A percentile compares a stretch with the other conserved stretches of the same genome.
These are phyloP conservation scores for Pterocarpus macrocarpus DNA, from an alignment of 306 rosid genomes.

Conservation along the genomic window DNA sequence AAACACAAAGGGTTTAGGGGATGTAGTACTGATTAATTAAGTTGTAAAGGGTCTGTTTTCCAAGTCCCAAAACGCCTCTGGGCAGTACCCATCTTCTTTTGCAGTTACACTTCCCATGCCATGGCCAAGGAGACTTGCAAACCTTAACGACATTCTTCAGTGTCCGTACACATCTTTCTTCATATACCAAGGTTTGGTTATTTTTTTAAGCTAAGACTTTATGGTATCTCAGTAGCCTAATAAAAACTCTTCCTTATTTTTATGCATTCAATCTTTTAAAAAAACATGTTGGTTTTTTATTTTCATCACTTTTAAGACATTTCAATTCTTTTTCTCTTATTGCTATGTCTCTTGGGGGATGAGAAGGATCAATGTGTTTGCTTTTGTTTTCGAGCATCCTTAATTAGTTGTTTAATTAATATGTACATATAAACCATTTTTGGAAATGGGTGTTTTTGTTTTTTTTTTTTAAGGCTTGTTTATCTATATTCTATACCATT, in stretches of 20 bases:
- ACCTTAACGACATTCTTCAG: slow-evolving; percentile 25
- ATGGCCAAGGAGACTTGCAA: slow-evolving; percentile 21
- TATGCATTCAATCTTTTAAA: slow-evolving; percentile 45
- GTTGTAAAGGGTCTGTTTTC: slow-evolving; percentile 29
- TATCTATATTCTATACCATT: slow-evolving; percentile 15
- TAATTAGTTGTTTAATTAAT: not conserved
- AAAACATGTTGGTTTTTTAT: slow-evolving; percentile 24
- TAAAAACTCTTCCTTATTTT: too few species aligned
- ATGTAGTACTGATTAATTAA: slow-evolving; percentile 26
- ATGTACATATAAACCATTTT: slow-evolving; percentile 6
- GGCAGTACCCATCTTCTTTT: slow-evolving; percentile 36
- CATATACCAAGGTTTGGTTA: slow-evolving; percentile 30
- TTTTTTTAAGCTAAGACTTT: too few species aligned
- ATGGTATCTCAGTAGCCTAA: too few species aligned
- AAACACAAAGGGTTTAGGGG: slow-evolving; percentile 24
- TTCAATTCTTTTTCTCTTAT: not conserved
- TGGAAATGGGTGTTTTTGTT: slow-evolving; percentile 16
- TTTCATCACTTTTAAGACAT: slow-evolving; percentile 46
- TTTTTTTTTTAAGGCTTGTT: slow-evolving; percentile 18
- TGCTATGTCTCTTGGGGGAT: slow-evolving; percentile 5
- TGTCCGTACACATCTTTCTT: slow-evolving; percentile 43
- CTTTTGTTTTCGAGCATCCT: not conserved
- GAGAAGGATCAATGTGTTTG: slow-evolving; percentile 37
- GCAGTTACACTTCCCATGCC: slow-evolving; percentile 39
- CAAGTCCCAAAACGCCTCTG: slow-evolving; percentile 47